A percentile compares a stretch with the other conserved stretches of the same genome.
Conservation (phyloP, 352 stramenopile genomes). For the Thalassiosira exigua region DNA sequence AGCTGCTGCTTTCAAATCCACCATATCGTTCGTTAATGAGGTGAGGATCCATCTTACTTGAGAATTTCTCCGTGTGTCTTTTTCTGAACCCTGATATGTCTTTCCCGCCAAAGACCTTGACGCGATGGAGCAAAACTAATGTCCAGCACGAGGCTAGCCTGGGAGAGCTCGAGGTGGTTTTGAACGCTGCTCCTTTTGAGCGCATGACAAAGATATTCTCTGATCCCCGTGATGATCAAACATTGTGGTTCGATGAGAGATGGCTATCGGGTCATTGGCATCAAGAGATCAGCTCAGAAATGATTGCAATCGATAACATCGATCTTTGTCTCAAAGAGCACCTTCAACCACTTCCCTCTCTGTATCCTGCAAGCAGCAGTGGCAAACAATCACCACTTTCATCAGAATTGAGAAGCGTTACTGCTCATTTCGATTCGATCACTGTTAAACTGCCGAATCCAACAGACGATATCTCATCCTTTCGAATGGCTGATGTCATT, state of each 20-base stretch:
- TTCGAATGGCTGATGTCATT: slow-evolving; percentile 66
- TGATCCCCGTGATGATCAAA: slow-evolving; percentile 41
- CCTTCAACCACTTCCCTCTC: slow-evolving; percentile 60
- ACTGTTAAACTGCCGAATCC: slow-evolving; percentile 60
- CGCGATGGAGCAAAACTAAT: slow-evolving; percentile 51
- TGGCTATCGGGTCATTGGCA: slow-evolving; percentile 76
- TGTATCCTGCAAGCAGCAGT: slow-evolving; percentile 61
- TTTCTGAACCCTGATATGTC: neutral
- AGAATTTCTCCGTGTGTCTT: slow-evolving; percentile 45
- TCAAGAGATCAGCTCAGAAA: slow-evolving; percentile 54
- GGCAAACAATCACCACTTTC: slow-evolving; percentile 62
- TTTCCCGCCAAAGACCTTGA: slow-evolving; percentile 36
- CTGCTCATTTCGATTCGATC: slow-evolving; percentile 58
- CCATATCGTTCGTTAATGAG: slow-evolving; percentile 57
- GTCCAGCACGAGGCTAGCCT: slow-evolving; percentile 74
- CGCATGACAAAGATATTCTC: slow-evolving; percentile 43
- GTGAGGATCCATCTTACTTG: slow-evolving; percentile 28
- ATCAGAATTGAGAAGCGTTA: slow-evolving; percentile 74
- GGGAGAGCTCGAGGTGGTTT: slow-evolving; percentile 66
- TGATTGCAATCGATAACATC: slow-evolving; percentile 49
- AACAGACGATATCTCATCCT: slow-evolving; percentile 45
- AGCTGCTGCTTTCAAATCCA: slow-evolving; percentile 55
- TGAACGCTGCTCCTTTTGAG: slow-evolving; percentile 56
- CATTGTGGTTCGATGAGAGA: slow-evolving; percentile 62
- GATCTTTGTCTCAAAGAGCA: slow-evolving; percentile 55